These are phyloP conservation scores for Canavalia gladiata DNA, from an alignment of 306 rosid species.

Conservation along the genomic window DNA sequence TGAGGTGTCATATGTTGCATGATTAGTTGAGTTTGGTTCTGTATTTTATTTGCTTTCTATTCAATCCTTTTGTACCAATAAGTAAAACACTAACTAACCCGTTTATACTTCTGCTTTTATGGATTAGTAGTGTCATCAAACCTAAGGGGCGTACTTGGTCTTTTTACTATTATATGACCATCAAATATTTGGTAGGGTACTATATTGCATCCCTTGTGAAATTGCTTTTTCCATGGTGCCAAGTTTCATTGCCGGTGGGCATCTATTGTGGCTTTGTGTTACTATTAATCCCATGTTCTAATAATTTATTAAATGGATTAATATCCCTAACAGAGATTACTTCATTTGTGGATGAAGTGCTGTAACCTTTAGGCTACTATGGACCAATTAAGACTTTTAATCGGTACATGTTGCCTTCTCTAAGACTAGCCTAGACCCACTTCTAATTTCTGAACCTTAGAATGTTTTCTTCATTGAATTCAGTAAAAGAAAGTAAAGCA, in stretches of 20 bases:
- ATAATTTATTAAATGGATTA: background rate
- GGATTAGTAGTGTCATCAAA: background rate
- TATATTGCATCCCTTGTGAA: constrained; percentile 18
- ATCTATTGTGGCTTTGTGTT: background rate
- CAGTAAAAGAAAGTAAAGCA: constrained; percentile 4
- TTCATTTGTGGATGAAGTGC: background rate
- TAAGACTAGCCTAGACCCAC: constrained; percentile 23
- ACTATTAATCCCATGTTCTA: background rate
- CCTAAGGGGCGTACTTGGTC: constrained; percentile 5
- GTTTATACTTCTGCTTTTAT: constrained; percentile 15
- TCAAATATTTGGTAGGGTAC: constrained; percentile 25
- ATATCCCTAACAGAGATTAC: constrained; percentile 27
- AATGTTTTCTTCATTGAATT: constrained; percentile 23
- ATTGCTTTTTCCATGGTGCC: constrained; percentile 17
- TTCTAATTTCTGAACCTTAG: constrained; percentile 18
- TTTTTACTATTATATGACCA: constrained; percentile 14
- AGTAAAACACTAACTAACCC: background rate
- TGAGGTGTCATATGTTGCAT: constrained; percentile 30
- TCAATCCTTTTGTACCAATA: background rate
- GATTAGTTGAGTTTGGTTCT: constrained; percentile 11
- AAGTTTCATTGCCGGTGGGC: constrained; percentile 26
- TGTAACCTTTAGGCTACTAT: constrained; percentile 21
- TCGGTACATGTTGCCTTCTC: constrained; percentile 7
- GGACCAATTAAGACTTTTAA: constrained; percentile 15
- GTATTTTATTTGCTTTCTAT: constrained; percentile 9